These are phyloP conservation scores for Penicillium lagena DNA, from an alignment of 495 filamentous ascomycete species.

Conservation along the genomic window DNA sequence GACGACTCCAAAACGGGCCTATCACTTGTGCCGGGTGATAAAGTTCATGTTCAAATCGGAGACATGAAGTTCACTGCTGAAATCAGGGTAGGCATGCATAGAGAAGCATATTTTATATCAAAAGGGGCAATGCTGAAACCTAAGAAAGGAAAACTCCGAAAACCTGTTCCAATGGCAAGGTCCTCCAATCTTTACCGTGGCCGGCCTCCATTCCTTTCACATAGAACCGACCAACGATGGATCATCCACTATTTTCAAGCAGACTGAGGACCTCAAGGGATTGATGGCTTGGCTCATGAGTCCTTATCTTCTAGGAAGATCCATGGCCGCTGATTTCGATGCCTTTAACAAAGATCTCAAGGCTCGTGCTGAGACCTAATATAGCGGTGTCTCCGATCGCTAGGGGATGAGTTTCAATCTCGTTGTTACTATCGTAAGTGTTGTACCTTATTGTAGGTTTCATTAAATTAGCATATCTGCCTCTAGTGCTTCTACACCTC, in stretches of 20 bases:
- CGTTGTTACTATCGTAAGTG: no score
- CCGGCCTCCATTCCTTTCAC: slow-evolving; percentile 17
- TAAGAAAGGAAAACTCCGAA: slow-evolving; percentile 16
- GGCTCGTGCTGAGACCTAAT: slow-evolving; percentile 11
- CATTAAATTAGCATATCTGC: no score
- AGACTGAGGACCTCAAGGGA: slow-evolving; percentile 19
- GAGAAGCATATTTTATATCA: no score
- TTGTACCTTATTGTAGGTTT: no score
- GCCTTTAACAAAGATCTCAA: slow-evolving; percentile 20
- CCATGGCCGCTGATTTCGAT: slow-evolving; percentile 16
- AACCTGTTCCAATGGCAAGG: slow-evolving; percentile 21
- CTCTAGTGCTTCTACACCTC: no score
- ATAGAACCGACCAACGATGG: slow-evolving; percentile 19
- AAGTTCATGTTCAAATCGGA: slow-evolving; percentile 17
- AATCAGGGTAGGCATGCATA: slow-evolving; percentile 13
- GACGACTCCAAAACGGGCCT: slow-evolving; percentile 10
- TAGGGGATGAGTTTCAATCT: no score
- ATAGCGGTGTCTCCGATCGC: no score
- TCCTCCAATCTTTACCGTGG: slow-evolving; percentile 20
- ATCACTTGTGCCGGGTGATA: slow-evolving; percentile 12
- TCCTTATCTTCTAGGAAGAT: slow-evolving; percentile 16
- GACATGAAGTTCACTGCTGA: slow-evolving; percentile 22
- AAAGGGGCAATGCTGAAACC: no score
- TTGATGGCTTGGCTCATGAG: slow-evolving; percentile 15
- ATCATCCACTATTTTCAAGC: slow-evolving; percentile 19